A percentile compares a stretch with the other conserved stretches of the same genome.
Conservation (phyloP, 257 asterid genomes). For the Solanum pinnatisectum region DNA sequence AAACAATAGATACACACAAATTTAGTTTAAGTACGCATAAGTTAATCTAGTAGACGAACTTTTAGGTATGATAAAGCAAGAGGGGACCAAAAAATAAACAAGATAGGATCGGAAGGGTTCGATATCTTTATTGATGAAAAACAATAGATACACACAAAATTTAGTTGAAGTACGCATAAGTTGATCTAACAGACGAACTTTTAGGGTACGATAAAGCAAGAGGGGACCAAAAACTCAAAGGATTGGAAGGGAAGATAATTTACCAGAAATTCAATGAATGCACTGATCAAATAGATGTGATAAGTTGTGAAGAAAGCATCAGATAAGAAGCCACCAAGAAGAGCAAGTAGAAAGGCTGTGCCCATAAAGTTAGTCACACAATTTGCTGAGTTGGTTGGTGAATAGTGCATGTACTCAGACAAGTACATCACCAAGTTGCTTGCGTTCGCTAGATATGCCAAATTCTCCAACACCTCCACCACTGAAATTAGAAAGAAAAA, state of each 20-base stretch:
- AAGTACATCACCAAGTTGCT: slow-evolving; percentile 87
- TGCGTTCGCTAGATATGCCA: slow-evolving; percentile 89
- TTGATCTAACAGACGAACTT: background rate
- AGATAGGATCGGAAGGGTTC: background rate
- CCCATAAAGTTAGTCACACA: slow-evolving; percentile 95
- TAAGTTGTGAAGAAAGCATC: slow-evolving; percentile 86
- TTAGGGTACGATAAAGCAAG: background rate
- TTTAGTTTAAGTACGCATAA: background rate
- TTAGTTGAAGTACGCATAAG: background rate
- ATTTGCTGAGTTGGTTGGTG: slow-evolving; percentile 70
- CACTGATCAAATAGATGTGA: slow-evolving; percentile 49
- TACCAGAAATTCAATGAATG: slow-evolving; percentile 68
- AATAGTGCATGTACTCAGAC: slow-evolving; percentile 57
- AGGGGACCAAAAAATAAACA: background rate
- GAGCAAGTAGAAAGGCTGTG: slow-evolving; percentile 82
- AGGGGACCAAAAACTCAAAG: background rate
- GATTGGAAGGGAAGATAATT: background rate
- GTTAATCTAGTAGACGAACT: background rate
- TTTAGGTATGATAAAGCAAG: background rate
- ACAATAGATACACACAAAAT: background rate
- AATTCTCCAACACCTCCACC: slow-evolving; percentile 85
- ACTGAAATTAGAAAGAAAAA: slow-evolving; percentile 11
- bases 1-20: background rate
- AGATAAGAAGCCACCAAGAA: slow-evolving; percentile 82
- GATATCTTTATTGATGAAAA: background rate